Evolutionary conservation across 768 basidiomycete species (phyloP), one percentile per base, ranked within the genome.

Genomic region (Royoungia palumana): DNA sequence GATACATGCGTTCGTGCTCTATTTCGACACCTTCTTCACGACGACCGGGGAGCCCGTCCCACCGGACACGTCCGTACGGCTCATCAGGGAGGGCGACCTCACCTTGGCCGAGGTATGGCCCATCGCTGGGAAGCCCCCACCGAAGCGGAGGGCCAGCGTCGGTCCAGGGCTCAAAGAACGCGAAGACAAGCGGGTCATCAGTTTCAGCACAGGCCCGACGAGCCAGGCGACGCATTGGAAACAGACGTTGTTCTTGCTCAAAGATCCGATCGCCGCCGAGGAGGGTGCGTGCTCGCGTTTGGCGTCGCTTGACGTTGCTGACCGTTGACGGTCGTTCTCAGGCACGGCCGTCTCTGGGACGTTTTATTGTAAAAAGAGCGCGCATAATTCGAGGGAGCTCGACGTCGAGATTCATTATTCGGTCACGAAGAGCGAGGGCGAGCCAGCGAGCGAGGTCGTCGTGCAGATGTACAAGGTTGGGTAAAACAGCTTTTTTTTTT

Each of bases 221-320:
- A 94, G 89, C 49, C 80, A 81, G 20, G 82, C 90, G 10, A 98
- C 94, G 22, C 95, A 99, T 65, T 98, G 95, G 95, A 94, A 93
- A 64, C 95, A 99, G 63, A 93, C 95, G 0, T 58, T 92, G 3
- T 96, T 99, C 69, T 67, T 98, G 56, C 74, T 99, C 49, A 73
- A 79, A 39, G 82, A 93, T 47, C 88, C 91, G 0, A 79, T 97
- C 44, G 61, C 67, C n/a, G 82, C 89, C 2, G 76, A 79, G 4
- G 83, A 89, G 73, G 90, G 90, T 87, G 35, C 14, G 80, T 68
- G 3, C n/a, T n/a, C n/a, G n/a, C n/a, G n/a, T n/a, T n/a, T n/a
- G n/a, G n/a, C n/a, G n/a, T n/a, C n/a, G n/a, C n/a, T n/a, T n/a
- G n/a, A n/a, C n/a, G n/a, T n/a, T n/a, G n/a, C n/a, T n/a, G 37